A percentile compares a stretch with the other conserved stretches of the same genome.
Conservation (phyloP, 2,329 filamentous ascomycete species). For the Ceratocystis albifundus region DNA sequence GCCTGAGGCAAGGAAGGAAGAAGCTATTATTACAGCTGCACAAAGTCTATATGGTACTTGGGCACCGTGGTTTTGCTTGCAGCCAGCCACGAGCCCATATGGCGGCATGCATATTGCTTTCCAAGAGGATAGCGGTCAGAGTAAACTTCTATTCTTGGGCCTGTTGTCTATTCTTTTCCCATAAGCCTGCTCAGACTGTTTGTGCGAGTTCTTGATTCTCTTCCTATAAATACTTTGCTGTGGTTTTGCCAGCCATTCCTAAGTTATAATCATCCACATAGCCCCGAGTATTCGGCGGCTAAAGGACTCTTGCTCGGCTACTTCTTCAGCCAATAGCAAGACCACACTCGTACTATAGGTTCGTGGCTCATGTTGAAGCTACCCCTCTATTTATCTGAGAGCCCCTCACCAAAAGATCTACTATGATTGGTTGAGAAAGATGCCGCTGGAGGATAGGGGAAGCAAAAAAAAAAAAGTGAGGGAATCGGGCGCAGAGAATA, state of each 20-base stretch:
- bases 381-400: conserved; percentile 1
- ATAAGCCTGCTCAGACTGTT: neutral
- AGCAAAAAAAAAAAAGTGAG: neutral
- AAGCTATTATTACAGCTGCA: neutral
- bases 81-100: neutral
- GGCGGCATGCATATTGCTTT: neutral
- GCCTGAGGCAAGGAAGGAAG: neutral
- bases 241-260: neutral
- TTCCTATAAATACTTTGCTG: neutral
- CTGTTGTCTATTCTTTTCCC: neutral
- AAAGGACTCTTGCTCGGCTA: neutral
- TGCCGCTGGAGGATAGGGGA: neutral
- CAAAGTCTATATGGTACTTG: neutral
- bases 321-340: conserved; percentile 2
- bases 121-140: neutral
- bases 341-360: neutral
- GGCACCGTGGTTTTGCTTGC: neutral
- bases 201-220: neutral
- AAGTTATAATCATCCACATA: neutral
- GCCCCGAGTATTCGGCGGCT: neutral
- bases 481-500: neutral
- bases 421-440: neutral
- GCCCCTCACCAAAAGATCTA: neutral
- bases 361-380: neutral
- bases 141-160: neutral